These are phyloP conservation scores for Ajuga chamaepitys DNA, from an alignment of 257 asterid genomes.

Conservation along the genomic window DNA sequence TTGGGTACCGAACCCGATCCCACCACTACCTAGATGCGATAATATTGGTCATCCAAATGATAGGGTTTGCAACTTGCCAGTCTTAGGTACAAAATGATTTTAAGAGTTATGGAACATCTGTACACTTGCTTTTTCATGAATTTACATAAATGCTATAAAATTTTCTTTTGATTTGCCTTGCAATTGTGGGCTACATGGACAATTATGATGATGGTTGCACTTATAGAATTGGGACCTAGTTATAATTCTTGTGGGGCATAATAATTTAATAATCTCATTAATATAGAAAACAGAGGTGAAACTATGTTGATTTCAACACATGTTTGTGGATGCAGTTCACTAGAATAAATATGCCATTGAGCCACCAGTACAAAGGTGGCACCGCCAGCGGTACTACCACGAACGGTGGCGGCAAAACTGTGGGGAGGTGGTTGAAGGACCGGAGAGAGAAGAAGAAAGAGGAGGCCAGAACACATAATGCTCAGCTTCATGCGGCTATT, in stretches of 20 bases:
- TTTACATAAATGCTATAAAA: neutral
- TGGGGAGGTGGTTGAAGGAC: slow-evolving; percentile 98
- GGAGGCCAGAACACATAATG: slow-evolving; percentile 79
- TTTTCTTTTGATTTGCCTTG: slow-evolving; percentile 5
- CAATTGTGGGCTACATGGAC: slow-evolving; percentile 11
- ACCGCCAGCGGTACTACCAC: slow-evolving; percentile 22
- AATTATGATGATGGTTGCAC: neutral
- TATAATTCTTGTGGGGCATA: slow-evolving; percentile 16
- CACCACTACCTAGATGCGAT: too few relatives aligned
- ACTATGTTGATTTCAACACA: too few relatives aligned
- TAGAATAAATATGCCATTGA: slow-evolving; percentile 37
- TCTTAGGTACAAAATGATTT: slow-evolving; percentile 25
- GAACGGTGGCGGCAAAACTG: slow-evolving; percentile 72
- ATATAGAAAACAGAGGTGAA: slow-evolving; percentile 2
- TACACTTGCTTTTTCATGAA: slow-evolving; percentile 4
- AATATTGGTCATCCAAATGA: slow-evolving; percentile 23
- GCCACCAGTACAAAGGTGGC: slow-evolving; percentile 44
- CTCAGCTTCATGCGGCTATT: slow-evolving; percentile 95
- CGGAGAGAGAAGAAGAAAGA: slow-evolving; percentile 92
- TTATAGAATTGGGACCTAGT: neutral
- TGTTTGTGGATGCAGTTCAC: slow-evolving; percentile 31
- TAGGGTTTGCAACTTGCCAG: slow-evolving; percentile 6
- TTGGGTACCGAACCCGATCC: too few relatives aligned
- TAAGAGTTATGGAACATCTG: slow-evolving; percentile 11
- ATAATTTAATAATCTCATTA: slow-evolving; percentile 10